Percentiles rank a stretch among this genome's conserved stretches.
Conservation (phyloP, 192 early-diverging fungal species). For the Podochytrium sp. region DNA sequence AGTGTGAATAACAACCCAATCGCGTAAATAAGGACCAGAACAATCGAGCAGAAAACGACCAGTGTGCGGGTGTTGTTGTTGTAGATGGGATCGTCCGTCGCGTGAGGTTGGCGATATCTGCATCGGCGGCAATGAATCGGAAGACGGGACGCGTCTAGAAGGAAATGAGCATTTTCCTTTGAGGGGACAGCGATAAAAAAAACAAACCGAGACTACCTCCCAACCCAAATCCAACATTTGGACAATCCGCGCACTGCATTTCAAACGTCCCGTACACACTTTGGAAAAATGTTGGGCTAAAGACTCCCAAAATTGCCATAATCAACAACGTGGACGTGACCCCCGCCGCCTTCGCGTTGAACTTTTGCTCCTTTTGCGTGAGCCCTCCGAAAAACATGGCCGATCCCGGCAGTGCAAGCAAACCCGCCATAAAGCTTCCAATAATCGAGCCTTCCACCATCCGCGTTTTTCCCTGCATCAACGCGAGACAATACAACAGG, state of each 20-base stretch:
- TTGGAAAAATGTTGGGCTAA: conserved; percentile 95
- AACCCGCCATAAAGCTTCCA: conserved; percentile 86
- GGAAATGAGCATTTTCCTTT: not conserved
- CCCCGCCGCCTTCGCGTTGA: conserved; percentile 91
- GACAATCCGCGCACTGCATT: conserved; percentile 59
- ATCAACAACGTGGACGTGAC: conserved; percentile 95
- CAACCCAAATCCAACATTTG: not conserved
- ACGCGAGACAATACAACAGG: conserved; percentile 87
- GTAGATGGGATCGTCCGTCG: conserved; percentile 82
- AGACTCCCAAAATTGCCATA: conserved; percentile 90
- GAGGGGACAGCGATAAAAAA: not conserved
- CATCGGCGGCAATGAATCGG: conserved; percentile 10
- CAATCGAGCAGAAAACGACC: conserved; percentile 82
- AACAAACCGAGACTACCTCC: conserved; percentile 3
- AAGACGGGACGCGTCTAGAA: not conserved
- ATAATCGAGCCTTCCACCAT: conserved; percentile 92
- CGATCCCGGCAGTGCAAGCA: conserved; percentile 90
- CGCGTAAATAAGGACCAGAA: conserved; percentile 81
- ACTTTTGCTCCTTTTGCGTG: conserved; percentile 89
- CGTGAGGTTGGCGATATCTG: conserved; percentile 43
- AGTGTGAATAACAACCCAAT: conserved; percentile 93
- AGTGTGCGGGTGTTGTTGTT: conserved; percentile 77
- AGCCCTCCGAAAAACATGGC: conserved; percentile 93
- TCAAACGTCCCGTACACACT: conserved; percentile 82
- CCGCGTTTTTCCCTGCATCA: conserved; percentile 82